Evolutionary conservation across 2,329 filamentous ascomycete genomes (phyloP).

Genomic region (Aureobasidium sp.): DNA sequence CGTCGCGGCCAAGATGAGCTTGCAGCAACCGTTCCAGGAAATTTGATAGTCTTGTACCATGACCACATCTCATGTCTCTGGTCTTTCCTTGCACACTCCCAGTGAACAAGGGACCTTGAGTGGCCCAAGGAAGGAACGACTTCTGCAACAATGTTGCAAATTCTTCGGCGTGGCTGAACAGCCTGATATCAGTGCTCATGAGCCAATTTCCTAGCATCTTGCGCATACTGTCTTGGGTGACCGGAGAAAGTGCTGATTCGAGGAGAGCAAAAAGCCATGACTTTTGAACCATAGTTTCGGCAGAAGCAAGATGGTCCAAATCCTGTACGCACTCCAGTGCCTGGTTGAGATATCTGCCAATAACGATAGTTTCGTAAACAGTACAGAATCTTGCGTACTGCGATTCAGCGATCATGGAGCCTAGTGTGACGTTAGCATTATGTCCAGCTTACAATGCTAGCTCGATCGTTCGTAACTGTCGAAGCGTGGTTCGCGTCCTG

Average conservation of each 20-base stretch:
- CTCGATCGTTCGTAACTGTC: neutral
- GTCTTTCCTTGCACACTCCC: constrained; percentile 27
- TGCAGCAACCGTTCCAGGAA: constrained; percentile 28
- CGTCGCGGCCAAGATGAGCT: constrained; percentile 7
- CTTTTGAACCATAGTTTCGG: constrained; percentile 23
- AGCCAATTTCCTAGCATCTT: constrained; percentile 39
- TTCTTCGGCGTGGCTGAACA: constrained; percentile 16
- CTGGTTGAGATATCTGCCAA: constrained; percentile 42
- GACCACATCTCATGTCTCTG: constrained; percentile 25
- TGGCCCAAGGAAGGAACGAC: constrained; percentile 39
- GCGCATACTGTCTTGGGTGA: constrained; percentile 37
- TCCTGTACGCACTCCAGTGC: constrained; percentile 37
- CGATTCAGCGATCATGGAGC: constrained; percentile 2
- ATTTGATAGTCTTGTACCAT: constrained; percentile 31
- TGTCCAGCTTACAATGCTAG: neutral
- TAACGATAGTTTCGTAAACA: constrained; percentile 39
- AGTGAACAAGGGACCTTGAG: constrained; percentile 36
- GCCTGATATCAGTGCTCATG: constrained; percentile 23
- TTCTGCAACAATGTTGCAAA: constrained; percentile 30
- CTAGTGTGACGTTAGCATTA: neutral
- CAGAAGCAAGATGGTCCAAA: constrained; percentile 29
- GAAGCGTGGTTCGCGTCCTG: no score
- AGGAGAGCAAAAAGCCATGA: constrained; percentile 36
- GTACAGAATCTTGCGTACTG: constrained; percentile 36
- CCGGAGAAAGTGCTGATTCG: constrained; percentile 30